Evolutionary conservation across 129 eudicot genomes (phyloP).

Genomic region (Escallonia herrerae): DNA sequence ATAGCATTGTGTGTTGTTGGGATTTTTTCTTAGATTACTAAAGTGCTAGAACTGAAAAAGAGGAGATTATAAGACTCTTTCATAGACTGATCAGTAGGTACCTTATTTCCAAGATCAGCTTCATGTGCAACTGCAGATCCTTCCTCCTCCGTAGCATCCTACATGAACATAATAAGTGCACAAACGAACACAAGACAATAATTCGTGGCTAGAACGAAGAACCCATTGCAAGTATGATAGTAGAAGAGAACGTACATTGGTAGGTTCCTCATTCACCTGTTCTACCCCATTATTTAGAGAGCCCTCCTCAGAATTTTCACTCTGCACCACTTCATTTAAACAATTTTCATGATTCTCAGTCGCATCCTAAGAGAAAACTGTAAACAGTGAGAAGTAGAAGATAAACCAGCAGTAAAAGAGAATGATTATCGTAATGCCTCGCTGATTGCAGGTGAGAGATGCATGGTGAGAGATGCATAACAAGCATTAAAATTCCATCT

Average conservation of each 20-base stretch:
- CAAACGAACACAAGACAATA: neutral
- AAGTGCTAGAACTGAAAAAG: neutral
- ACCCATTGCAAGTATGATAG: neutral
- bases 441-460: neutral
- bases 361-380: conserved; percentile 32
- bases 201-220: neutral
- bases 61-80: neutral
- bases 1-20: too few relatives aligned
- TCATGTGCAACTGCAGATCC: conserved; percentile 28
- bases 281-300: conserved; percentile 27
- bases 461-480: too few relatives aligned
- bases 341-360: conserved; percentile 26
- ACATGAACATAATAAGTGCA: conserved; percentile 11
- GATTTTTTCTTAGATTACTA: too few relatives aligned
- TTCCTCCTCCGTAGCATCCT: conserved; percentile 38
- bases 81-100: too few relatives aligned
- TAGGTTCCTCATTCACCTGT: conserved; percentile 25
- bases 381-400: neutral
- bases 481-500: too few relatives aligned
- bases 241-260: conserved; percentile 6
- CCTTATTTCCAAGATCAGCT: conserved; percentile 36
- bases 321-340: conserved; percentile 26
- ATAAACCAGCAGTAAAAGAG: neutral
- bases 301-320: conserved; percentile 26
- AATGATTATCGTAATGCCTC: neutral